Conservation (phyloP, 2,329 filamentous ascomycete species). For the Aspergillus arachidicola region DNA sequence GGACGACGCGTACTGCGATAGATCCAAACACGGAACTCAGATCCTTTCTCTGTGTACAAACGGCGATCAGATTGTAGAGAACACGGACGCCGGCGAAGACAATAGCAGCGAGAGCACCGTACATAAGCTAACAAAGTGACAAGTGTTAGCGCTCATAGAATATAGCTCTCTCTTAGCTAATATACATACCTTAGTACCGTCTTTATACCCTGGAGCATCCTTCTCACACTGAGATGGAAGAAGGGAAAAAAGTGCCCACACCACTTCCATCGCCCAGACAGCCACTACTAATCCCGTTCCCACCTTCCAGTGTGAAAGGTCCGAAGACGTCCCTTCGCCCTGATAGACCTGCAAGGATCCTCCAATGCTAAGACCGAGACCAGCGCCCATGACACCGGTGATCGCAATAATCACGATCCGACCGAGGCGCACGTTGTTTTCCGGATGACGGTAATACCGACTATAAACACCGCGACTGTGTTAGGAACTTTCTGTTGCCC, state of each 20-base stretch:
- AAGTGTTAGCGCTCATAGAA: not conserved
- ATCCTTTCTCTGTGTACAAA: constrained; percentile 19
- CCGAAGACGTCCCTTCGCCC: not conserved
- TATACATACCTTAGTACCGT: constrained; percentile 11
- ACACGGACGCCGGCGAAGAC: constrained; percentile 28
- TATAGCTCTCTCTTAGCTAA: not conserved
- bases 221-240: not conserved
- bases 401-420: constrained; percentile 3
- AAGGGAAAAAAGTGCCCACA: constrained; percentile 8
- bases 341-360: constrained; percentile 14
- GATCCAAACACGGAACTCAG: constrained; percentile 27
- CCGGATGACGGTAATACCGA: constrained; percentile 21
- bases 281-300: constrained; percentile 12
- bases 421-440: not conserved
- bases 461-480: constrained; percentile 11
- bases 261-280: constrained; percentile 9
- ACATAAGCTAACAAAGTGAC: not conserved
- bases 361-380: constrained; percentile 7
- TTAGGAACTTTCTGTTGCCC: not conserved
- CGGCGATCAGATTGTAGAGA: constrained; percentile 26
- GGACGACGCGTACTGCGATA: constrained; percentile 24
- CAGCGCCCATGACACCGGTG: constrained; percentile 5
- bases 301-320: constrained; percentile 6
- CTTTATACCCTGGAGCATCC: constrained; percentile 1
- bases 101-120: constrained; percentile 14